A percentile compares a stretch with the other conserved stretches of the same genome.
These are phyloP conservation scores for Colletotrichum eremochloae DNA, from an alignment of 2,329 filamentous ascomycete genomes.

Conservation along the genomic window DNA sequence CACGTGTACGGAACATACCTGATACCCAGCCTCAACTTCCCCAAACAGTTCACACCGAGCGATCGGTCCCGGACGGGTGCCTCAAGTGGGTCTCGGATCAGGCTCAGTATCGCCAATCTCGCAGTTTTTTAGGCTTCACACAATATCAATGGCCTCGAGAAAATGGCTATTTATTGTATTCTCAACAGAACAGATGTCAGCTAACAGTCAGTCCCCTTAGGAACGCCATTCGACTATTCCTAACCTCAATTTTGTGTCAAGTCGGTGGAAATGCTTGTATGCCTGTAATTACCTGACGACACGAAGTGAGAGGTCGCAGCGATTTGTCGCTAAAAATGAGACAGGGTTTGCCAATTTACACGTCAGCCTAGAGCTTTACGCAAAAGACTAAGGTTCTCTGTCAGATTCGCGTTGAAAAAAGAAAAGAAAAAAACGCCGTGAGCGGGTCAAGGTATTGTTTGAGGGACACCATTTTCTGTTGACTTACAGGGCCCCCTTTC, in stretches of 20 bases:
- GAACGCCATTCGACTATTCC: background rate
- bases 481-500: background rate
- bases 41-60: too few species aligned
- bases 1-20: background rate
- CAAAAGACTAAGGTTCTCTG: background rate
- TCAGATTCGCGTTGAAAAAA: background rate
- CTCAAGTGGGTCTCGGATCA: background rate
- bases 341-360: background rate
- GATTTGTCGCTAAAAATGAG: background rate
- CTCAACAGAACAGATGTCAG: too few species aligned
- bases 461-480: background rate
- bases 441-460: background rate
- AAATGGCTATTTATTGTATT: too few species aligned
- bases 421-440: too few species aligned
- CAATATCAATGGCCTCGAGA: too few species aligned
- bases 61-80: background rate
- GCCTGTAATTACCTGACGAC: background rate
- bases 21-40: too few species aligned
- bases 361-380: background rate
- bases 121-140: too few species aligned
- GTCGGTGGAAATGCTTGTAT: background rate
- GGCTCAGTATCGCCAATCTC: background rate
- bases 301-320: background rate
- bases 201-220: too few species aligned
- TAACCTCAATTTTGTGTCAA: background rate